Percentiles rank a stretch among this genome's conserved stretches.
Conservation (phyloP, 1,284 basidiomycete species). For the Grifola frondosa region DNA sequence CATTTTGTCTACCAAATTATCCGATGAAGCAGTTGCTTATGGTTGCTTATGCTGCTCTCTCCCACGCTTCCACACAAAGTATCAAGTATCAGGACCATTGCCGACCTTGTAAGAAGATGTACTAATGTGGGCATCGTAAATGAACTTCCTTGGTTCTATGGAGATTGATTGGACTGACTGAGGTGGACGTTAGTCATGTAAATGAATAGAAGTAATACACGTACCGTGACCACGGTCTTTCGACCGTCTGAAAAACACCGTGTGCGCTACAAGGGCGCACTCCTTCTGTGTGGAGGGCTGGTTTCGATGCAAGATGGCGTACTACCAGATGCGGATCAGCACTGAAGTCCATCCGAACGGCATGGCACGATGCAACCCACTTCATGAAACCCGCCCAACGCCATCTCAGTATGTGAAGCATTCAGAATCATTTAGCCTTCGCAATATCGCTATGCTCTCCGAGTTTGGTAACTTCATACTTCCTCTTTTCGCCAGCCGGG, state of each 20-base stretch:
- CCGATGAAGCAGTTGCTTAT: too few species aligned
- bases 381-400: conserved; percentile 75
- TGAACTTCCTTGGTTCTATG: conserved; percentile 75
- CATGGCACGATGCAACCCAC: conserved; percentile 60
- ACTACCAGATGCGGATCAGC: conserved; percentile 47
- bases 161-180: conserved; percentile 81
- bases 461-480: conserved; percentile 63
- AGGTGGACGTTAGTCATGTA: conserved; percentile 3
- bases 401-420: conserved; percentile 85
- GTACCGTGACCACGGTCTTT: conserved; percentile 77
- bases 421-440: conserved; percentile 82
- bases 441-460: conserved; percentile 69
- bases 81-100: conserved; percentile 49
- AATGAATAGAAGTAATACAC: conserved; percentile 23
- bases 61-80: too few species aligned
- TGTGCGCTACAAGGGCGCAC: conserved; percentile 86
- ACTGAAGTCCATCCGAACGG: background rate
- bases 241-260: conserved; percentile 76
- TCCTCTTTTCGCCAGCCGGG: conserved; percentile 78
- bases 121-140: conserved; percentile 74
- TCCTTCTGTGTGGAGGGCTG: conserved; percentile 87
- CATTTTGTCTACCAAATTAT: too few species aligned
- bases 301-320: conserved; percentile 86
- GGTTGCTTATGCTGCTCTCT: too few species aligned
- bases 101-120: conserved; percentile 61